Percentiles rank a stretch among this genome's conserved stretches.
Evolutionary conservation across 192 early-diverging fungal genomes (phyloP).

Genomic region (Mortierella hygrophila): DNA sequence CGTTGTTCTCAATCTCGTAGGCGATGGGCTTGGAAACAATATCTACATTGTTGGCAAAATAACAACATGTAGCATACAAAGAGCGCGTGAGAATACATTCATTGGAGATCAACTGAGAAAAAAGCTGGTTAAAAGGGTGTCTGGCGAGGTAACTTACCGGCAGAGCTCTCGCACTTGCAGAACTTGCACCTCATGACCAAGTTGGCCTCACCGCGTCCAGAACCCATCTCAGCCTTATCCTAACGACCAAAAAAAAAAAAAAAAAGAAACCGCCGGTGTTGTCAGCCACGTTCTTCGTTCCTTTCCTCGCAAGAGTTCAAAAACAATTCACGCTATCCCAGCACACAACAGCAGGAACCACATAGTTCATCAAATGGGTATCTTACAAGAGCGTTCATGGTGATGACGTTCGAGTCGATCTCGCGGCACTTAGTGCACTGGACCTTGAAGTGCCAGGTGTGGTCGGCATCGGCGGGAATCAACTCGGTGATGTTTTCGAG

Average conservation of each 20-base stretch:
- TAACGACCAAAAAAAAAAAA: constrained; percentile 17
- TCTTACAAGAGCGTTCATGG: constrained; percentile 70
- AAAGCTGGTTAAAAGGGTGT: neutral
- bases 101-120: neutral
- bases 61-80: neutral
- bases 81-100: neutral
- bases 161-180: constrained; percentile 82
- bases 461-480: constrained; percentile 67
- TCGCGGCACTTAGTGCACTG: constrained; percentile 88
- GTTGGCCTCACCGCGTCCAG: constrained; percentile 86
- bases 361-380: neutral
- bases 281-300: neutral
- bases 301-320: neutral
- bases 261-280: neutral
- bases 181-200: constrained; percentile 94
- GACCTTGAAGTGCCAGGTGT: constrained; percentile 80
- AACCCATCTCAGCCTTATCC: constrained; percentile 73
- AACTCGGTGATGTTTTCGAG: constrained; percentile 87
- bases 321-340: neutral
- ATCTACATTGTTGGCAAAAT: constrained; percentile 21
- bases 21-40: constrained; percentile 60
- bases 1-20: constrained; percentile 70
- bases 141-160: constrained; percentile 55
- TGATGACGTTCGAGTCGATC: constrained; percentile 73
- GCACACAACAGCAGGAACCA: neutral